Evolutionary conservation across 805 yeast genomes (phyloP).

Genomic region (Spathaspora arborariae): DNA sequence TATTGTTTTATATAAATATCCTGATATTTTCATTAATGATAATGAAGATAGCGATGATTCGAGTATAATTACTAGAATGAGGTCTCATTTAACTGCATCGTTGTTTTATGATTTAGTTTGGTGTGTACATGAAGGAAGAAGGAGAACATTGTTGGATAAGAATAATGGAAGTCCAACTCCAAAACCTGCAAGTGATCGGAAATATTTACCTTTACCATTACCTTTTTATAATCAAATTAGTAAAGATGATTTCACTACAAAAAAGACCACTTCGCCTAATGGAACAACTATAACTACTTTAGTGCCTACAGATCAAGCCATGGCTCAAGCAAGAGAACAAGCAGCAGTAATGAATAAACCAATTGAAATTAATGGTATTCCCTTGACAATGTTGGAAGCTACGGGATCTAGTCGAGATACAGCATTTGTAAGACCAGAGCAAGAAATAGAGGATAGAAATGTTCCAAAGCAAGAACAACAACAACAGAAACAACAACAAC

Average conservation of each 20-base stretch:
- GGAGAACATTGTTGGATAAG: constrained; percentile 48
- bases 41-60: constrained; percentile 54
- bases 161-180: constrained; percentile 10
- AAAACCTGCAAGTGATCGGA: not conserved
- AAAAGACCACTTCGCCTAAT: constrained; percentile 82
- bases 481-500: constrained; percentile 1
- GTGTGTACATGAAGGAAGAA: constrained; percentile 91
- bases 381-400: constrained; percentile 69
- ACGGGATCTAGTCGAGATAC: constrained; percentile 58
- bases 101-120: constrained; percentile 88
- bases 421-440: constrained; percentile 1
- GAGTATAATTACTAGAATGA: constrained; percentile 74
- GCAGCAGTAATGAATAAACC: constrained; percentile 55
- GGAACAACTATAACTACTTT: constrained; percentile 89
- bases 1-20: constrained; percentile 81
- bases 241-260: constrained; percentile 81
- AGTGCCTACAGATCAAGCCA: constrained; percentile 80
- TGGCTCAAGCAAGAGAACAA: constrained; percentile 54
- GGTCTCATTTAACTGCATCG: constrained; percentile 89
- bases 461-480: not conserved
- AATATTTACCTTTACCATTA: constrained; percentile 49
- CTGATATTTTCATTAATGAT: constrained; percentile 70
- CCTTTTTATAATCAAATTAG: constrained; percentile 91
- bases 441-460: constrained; percentile 1
- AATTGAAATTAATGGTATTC: constrained; percentile 64